Evolutionary conservation across 2,329 filamentous ascomycete species (phyloP), one percentile per base, ranked within the genome.

Genomic region (Colletotrichum acutatum): DNA sequence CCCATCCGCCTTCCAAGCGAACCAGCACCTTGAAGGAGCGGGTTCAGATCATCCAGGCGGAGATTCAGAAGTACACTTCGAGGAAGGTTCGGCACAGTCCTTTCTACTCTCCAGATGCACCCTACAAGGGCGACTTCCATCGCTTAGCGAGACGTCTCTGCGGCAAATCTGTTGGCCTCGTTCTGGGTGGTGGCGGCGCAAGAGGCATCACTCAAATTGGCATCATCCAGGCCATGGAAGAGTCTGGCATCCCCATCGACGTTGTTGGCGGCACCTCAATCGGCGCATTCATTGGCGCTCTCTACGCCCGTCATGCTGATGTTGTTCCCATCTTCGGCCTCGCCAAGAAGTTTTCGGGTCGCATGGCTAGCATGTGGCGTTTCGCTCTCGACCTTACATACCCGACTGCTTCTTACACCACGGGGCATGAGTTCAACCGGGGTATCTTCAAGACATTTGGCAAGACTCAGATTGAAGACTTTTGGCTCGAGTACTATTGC

Each of bases 341-440:
- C 58, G 95, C 95, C 16, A 99, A 99, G 88, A 98, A 98, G 81
- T 99, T 99, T 81, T 91, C 97, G 0, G 95, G 97, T 5, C 93
- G 97, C n/a, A 99, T 99, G 97, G 95, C 94, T 57, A 98, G 96
- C 82, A 94, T 98, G 84, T 99, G 97, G 97, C 91, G 97, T n/a
- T 98, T 99, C 81, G 95, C 95, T 1, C 87, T 99, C 3, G 97
- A 99, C 80, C 83, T 99, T 77, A 99, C 97, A 0, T 99, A 99
- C 81, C 97, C 97, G 0, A 97, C 96, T 6, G 95, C 94, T 8
- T 98, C 96, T 1, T 99, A 99, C 83, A 99, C 97, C 0, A 99
- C 97, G 0, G 97, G 97, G 0, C 97, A 99, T 80, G 97, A 99
- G 79, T 99, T 99, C 89, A 99, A 99, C 78, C 94, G 97, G 7